These are phyloP conservation scores for Nicotiana paniculata DNA, from an alignment of 257 asterid species.

Conservation along the genomic window DNA sequence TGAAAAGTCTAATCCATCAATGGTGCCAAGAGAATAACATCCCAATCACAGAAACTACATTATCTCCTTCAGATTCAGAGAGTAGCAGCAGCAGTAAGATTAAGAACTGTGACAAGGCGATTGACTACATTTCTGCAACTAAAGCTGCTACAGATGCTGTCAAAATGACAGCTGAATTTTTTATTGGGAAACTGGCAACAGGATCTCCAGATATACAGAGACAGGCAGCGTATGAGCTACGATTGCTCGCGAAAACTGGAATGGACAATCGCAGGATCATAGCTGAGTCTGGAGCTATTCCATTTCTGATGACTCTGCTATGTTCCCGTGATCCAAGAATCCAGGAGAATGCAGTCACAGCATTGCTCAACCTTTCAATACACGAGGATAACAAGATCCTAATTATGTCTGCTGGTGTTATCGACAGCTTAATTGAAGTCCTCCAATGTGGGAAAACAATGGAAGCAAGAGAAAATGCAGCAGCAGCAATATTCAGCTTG, in stretches of 20 bases:
- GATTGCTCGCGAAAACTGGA: slow-evolving; percentile 75
- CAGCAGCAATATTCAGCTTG: slow-evolving; percentile 78
- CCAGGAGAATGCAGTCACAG: slow-evolving; percentile 83
- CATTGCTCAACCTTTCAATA: slow-evolving; percentile 82
- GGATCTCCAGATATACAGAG: slow-evolving; percentile 73
- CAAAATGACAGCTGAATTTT: slow-evolving; percentile 71
- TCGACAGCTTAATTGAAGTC: slow-evolving; percentile 46
- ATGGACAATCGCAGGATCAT: slow-evolving; percentile 83
- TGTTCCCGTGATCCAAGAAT: slow-evolving; percentile 46
- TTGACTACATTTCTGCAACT: slow-evolving; percentile 68
- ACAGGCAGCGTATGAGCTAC: slow-evolving; percentile 81
- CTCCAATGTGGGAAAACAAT: slow-evolving; percentile 50
- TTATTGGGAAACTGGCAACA: slow-evolving; percentile 71
- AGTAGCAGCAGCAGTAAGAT: slow-evolving; percentile 38
- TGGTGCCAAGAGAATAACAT: slow-evolving; percentile 77
- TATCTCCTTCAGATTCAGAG: slow-evolving; percentile 36
- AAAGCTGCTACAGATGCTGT: slow-evolving; percentile 65
- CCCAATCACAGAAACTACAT: slow-evolving; percentile 30
- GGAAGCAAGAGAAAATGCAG: slow-evolving; percentile 87
- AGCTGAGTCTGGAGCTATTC: slow-evolving; percentile 84
- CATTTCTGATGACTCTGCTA: slow-evolving; percentile 58
- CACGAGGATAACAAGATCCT: slow-evolving; percentile 63
- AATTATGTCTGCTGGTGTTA: slow-evolving; percentile 76
- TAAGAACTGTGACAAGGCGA: slow-evolving; percentile 30
- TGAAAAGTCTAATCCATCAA: slow-evolving; percentile 60